Percentiles rank a stretch among this genome's conserved stretches.
These are phyloP conservation scores for Ceratocystis diversiconidia DNA, from an alignment of 2,329 filamentous ascomycete genomes.

Conservation along the genomic window DNA sequence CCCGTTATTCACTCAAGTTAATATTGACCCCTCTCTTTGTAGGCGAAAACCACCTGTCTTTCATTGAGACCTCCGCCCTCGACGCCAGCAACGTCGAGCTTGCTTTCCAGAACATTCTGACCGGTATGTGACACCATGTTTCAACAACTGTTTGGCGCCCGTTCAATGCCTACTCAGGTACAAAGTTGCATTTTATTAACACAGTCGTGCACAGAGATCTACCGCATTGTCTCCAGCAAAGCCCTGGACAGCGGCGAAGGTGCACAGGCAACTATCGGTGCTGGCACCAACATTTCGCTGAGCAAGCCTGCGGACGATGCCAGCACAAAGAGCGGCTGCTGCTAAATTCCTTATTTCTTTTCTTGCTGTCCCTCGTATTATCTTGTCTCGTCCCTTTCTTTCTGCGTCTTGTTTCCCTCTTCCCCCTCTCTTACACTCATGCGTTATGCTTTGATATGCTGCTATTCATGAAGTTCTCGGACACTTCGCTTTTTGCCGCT, in stretches of 20 bases:
- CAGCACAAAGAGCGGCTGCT: slow-evolving; percentile 64
- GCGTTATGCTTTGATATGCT: slow-evolving; percentile 16
- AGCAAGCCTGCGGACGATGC: slow-evolving; percentile 68
- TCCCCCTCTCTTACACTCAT: slow-evolving; percentile 10
- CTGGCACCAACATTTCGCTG: slow-evolving; percentile 72
- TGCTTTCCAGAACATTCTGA: slow-evolving; percentile 98
- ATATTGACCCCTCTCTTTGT: slow-evolving; percentile 8
- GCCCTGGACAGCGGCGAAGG: slow-evolving; percentile 81
- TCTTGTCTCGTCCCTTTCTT: neutral
- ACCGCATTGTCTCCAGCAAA: slow-evolving; percentile 97
- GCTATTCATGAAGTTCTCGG: slow-evolving; percentile 8
- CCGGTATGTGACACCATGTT: slow-evolving; percentile 47
- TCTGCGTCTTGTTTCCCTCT: neutral
- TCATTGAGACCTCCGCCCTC: slow-evolving; percentile 97
- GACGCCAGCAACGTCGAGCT: slow-evolving; percentile 98
- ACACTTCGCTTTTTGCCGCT: slow-evolving; percentile 2
- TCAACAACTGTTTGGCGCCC: too few relatives aligned
- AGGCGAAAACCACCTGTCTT: slow-evolving; percentile 97
- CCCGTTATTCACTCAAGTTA: neutral
- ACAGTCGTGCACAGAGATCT: slow-evolving; percentile 58
- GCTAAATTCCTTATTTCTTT: slow-evolving; percentile 36
- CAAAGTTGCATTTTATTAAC: neutral
- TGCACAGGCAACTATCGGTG: slow-evolving; percentile 62
- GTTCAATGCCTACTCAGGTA: too few relatives aligned
- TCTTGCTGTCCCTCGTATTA: slow-evolving; percentile 13